A percentile compares a stretch with the other conserved stretches of the same genome.
Evolutionary conservation across 192 early-diverging fungal species (phyloP).

Genomic region (Rhizoclosmatium sp.): DNA sequence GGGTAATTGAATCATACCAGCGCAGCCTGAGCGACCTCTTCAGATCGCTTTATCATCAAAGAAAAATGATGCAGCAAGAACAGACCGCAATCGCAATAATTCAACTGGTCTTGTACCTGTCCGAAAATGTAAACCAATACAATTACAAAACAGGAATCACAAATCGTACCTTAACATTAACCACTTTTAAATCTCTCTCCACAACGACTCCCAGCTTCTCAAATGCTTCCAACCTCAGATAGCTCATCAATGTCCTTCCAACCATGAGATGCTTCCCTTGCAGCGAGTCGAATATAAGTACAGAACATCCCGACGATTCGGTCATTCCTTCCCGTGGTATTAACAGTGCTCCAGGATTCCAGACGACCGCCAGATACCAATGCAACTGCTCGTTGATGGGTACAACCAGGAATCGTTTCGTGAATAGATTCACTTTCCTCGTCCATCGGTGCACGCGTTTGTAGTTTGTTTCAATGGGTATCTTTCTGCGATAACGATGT

Average conservation of each 20-base stretch:
- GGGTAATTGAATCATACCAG: slow-evolving; percentile 14
- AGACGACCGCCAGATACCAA: slow-evolving; percentile 88
- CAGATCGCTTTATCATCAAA: slow-evolving; percentile 65
- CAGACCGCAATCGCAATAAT: slow-evolving; percentile 88
- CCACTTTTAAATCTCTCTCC: slow-evolving; percentile 26
- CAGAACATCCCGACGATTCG: slow-evolving; percentile 45
- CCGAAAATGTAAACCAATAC: no score
- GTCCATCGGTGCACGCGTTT: slow-evolving; percentile 82
- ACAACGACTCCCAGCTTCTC: background rate
- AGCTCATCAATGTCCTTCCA: slow-evolving; percentile 48
- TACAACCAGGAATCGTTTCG: slow-evolving; percentile 78
- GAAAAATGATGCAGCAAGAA: slow-evolving; percentile 83
- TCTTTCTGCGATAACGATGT: slow-evolving; percentile 32
- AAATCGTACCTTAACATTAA: slow-evolving; percentile 68
- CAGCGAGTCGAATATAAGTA: slow-evolving; percentile 74
- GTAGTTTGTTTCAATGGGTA: slow-evolving; percentile 50
- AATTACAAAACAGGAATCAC: background rate
- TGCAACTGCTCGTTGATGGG: slow-evolving; percentile 91
- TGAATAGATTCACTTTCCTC: slow-evolving; percentile 76
- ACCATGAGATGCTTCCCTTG: slow-evolving; percentile 54
- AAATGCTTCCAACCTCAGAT: slow-evolving; percentile 54
- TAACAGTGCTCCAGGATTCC: slow-evolving; percentile 68
- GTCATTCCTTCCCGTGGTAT: background rate
- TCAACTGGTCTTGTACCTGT: slow-evolving; percentile 75
- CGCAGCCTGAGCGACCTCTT: background rate